A percentile compares a stretch with the other conserved stretches of the same genome.
Evolutionary conservation across 805 yeast species (phyloP).

Genomic region (Metschnikowia lachancei): DNA sequence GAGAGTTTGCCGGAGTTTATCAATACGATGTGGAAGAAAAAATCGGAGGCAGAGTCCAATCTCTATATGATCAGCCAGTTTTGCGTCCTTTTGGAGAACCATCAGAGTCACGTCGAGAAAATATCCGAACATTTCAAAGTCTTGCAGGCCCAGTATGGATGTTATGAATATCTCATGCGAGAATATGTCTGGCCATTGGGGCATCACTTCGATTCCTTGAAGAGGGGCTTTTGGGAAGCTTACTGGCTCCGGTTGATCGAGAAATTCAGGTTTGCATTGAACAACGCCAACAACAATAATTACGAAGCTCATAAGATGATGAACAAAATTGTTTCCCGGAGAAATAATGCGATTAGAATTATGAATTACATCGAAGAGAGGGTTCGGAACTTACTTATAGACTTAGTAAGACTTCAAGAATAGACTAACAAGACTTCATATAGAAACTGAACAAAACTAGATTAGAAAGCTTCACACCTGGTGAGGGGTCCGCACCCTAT

Average conservation of each 20-base stretch:
- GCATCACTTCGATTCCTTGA: conserved; percentile 10
- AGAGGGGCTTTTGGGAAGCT: neutral
- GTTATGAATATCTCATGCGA: conserved; percentile 4
- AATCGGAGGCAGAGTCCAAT: conserved; percentile 1
- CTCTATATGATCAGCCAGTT: conserved; percentile 5
- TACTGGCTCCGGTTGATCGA: conserved; percentile 2
- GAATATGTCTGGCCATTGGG: conserved; percentile 10
- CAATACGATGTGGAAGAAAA: conserved; percentile 1
- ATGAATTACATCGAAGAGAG: neutral
- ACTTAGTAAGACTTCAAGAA: neutral
- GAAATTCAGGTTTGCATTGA: conserved; percentile 3
- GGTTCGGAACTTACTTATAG: neutral
- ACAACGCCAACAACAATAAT: conserved; percentile 2
- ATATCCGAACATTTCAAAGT: neutral
- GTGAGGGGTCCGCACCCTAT: neutral
- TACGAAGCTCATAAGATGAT: conserved; percentile 7
- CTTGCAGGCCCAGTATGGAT: neutral
- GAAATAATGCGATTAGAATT: neutral
- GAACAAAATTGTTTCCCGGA: conserved; percentile 3
- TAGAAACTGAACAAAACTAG: neutral
- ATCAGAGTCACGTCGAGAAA: neutral
- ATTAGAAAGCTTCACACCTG: neutral
- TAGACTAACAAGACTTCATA: neutral
- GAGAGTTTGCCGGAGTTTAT: conserved; percentile 2
- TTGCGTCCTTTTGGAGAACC: conserved; percentile 1